These are phyloP conservation scores for Lachnellula subtilissima DNA, from an alignment of 2,329 filamentous ascomycete genomes.

Conservation along the genomic window DNA sequence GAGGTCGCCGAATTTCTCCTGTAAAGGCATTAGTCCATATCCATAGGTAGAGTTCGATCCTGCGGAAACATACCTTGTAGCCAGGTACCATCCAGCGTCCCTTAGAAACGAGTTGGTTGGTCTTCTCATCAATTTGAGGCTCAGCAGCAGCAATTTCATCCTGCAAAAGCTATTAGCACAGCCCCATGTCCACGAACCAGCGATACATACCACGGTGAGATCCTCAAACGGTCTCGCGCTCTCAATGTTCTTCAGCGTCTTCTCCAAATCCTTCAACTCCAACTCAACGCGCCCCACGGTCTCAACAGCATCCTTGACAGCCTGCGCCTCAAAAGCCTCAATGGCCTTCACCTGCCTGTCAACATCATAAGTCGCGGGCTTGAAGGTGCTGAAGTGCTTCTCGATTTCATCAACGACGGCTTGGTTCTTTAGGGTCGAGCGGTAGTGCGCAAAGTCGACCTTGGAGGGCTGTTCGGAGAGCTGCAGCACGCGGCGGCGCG, in stretches of 20 bases:
- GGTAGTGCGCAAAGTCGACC: slow-evolving; percentile 94
- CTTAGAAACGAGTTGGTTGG: slow-evolving; percentile 89
- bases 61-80: slow-evolving; percentile 77
- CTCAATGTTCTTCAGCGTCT: slow-evolving; percentile 97
- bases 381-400: slow-evolving; percentile 87
- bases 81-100: slow-evolving; percentile 97
- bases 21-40: slow-evolving; percentile 39
- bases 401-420: slow-evolving; percentile 95
- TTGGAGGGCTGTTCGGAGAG: slow-evolving; percentile 80
- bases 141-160: slow-evolving; percentile 92
- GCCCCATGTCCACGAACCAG: neutral
- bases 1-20: slow-evolving; percentile 99
- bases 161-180: slow-evolving; percentile 41
- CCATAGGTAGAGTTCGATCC: neutral
- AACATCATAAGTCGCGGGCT: slow-evolving; percentile 90
- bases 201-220: slow-evolving; percentile 81
- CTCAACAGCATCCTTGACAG: slow-evolving; percentile 91
- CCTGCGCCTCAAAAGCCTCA: slow-evolving; percentile 95
- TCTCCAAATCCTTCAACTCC: slow-evolving; percentile 88
- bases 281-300: slow-evolving; percentile 95
- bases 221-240: slow-evolving; percentile 92
- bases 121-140: slow-evolving; percentile 97
- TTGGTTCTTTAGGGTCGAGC: slow-evolving; percentile 89
- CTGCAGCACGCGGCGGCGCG: slow-evolving; percentile 82
- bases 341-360: slow-evolving; percentile 94